These are phyloP conservation scores for Hymenoscyphus occultus DNA, from an alignment of 2,329 filamentous ascomycete species.

Conservation along the genomic window DNA sequence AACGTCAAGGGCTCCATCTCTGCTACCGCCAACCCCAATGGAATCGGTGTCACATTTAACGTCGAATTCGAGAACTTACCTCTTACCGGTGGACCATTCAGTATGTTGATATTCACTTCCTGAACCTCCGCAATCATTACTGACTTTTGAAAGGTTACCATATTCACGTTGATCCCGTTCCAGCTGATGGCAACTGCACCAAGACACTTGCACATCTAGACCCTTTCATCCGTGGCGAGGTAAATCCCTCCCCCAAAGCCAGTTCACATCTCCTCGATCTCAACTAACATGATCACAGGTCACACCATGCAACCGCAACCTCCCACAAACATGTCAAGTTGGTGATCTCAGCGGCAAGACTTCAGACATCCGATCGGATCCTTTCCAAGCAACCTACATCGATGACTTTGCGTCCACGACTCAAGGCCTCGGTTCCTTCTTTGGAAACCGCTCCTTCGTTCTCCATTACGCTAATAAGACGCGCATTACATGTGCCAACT, in stretches of 20 bases:
- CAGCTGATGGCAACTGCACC: slow-evolving; percentile 68
- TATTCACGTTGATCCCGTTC: slow-evolving; percentile 64
- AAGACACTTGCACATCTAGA: slow-evolving; percentile 66
- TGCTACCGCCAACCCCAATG: slow-evolving; percentile 45
- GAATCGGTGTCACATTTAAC: slow-evolving; percentile 53
- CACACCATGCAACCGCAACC: slow-evolving; percentile 54
- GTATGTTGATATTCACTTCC: slow-evolving; percentile 43
- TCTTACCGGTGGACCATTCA: slow-evolving; percentile 54
- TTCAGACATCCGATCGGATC: slow-evolving; percentile 54
- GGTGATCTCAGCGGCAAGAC: slow-evolving; percentile 76
- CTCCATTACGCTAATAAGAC: slow-evolving; percentile 63
- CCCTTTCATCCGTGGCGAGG: slow-evolving; percentile 58
- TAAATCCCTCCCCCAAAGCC: slow-evolving; percentile 16
- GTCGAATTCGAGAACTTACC: slow-evolving; percentile 59
- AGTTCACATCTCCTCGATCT: background rate
- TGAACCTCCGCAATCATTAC: background rate
- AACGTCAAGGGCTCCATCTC: slow-evolving; percentile 54
- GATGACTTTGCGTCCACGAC: slow-evolving; percentile 58
- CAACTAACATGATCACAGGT: slow-evolving; percentile 41
- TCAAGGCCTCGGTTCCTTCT: slow-evolving; percentile 52
- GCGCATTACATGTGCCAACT: slow-evolving; percentile 64
- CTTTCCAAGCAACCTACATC: slow-evolving; percentile 49
- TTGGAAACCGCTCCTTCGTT: slow-evolving; percentile 63
- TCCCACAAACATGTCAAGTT: slow-evolving; percentile 66
- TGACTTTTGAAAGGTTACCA: slow-evolving; percentile 59